phyloP scores from a whole-genome alignment of 2,329 filamentous ascomycete species.

The Calonectria ilicicola region DNA sequence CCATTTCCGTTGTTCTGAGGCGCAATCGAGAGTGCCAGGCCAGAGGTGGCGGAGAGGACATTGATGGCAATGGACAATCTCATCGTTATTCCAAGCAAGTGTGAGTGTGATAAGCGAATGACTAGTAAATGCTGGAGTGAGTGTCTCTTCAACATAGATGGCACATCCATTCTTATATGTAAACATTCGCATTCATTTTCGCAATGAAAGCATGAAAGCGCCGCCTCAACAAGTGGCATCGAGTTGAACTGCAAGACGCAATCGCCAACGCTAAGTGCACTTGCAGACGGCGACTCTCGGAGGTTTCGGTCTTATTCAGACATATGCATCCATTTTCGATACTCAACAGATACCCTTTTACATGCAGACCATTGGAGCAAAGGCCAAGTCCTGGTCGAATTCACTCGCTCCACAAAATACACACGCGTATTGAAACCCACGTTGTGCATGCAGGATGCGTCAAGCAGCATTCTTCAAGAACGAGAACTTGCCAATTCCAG shows the following conservation, averaged over 20 bases:
- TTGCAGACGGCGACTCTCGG: background rate
- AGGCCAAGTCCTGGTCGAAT: background rate
- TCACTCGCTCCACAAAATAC: background rate
- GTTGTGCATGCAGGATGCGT: background rate
- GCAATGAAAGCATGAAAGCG: background rate
- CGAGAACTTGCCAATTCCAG: background rate
- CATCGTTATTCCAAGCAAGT: constrained; percentile 32
- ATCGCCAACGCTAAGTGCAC: constrained; percentile 5
- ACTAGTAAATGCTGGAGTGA: background rate
- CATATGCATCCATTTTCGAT: background rate
- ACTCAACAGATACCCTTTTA: background rate
- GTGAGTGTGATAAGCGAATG: constrained; percentile 8
- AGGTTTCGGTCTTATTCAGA: background rate
- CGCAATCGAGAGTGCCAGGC: constrained; percentile 15
- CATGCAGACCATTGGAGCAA: background rate
- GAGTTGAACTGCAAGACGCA: constrained; percentile 3
- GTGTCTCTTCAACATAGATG: background rate
- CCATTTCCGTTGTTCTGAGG: background rate
- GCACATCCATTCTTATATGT: background rate
- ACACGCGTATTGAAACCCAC: background rate
- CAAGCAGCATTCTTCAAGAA: background rate
- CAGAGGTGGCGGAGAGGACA: constrained; percentile 36
- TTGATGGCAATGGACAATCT: constrained; percentile 36
- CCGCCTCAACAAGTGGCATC: background rate
- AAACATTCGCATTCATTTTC: background rate